phyloP scores from a whole-genome alignment of 495 filamentous ascomycete genomes.

The Glutinoglossum americanum region DNA sequence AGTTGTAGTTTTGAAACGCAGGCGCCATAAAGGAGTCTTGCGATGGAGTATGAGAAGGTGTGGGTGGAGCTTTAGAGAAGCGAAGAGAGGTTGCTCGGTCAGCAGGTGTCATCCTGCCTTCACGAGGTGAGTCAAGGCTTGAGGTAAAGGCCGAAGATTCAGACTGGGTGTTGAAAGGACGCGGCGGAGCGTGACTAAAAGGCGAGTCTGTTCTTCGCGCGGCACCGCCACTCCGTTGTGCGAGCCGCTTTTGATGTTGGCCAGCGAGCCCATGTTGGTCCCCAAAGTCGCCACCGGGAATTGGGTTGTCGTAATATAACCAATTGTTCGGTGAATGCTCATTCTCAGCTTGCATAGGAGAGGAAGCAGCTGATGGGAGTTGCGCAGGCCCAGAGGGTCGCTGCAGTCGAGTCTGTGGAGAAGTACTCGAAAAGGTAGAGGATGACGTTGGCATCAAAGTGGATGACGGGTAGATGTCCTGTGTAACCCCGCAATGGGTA shows the following conservation, averaged over 20 bases:
- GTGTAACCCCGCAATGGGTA: not conserved
- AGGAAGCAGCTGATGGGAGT: not conserved
- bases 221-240: not conserved
- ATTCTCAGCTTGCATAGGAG: not conserved
- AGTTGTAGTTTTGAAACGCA: constrained; percentile 27
- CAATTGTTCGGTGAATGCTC: not conserved
- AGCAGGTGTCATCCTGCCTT: constrained; percentile 9
- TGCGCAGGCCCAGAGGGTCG: not conserved
- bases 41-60: constrained; percentile 23
- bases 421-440: not conserved
- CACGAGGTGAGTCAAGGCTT: constrained; percentile 11
- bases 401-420: not conserved
- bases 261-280: not conserved
- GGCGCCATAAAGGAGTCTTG: constrained; percentile 24
- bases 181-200: constrained; percentile 26
- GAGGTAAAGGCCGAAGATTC: constrained; percentile 20
- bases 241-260: not conserved
- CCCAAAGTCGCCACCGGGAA: not conserved
- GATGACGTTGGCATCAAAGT: not conserved
- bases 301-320: not conserved
- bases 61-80: constrained; percentile 23
- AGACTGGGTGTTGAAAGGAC: constrained; percentile 29
- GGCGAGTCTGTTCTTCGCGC: not conserved
- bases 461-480: not conserved
- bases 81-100: not conserved